Evolutionary conservation across 805 yeast genomes (phyloP).

Genomic region (Saccharomyces paradoxus): DNA sequence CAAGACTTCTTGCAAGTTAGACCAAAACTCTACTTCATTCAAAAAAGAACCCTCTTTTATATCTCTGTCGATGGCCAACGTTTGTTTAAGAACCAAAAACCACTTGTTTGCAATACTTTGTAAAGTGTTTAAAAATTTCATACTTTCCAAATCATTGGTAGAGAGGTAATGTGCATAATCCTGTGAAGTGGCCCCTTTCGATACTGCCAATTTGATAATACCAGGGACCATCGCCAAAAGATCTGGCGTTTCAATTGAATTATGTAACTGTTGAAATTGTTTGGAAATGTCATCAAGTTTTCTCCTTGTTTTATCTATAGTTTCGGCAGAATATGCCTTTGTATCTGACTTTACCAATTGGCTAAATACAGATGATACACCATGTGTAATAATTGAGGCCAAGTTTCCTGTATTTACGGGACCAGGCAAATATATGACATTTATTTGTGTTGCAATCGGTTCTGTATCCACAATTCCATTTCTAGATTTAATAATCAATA

Average conservation of each 20-base stretch:
- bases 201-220: slow-evolving; percentile 35
- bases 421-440: slow-evolving; percentile 31
- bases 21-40: slow-evolving; percentile 77
- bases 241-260: slow-evolving; percentile 61
- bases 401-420: slow-evolving; percentile 38
- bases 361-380: slow-evolving; percentile 65
- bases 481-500: slow-evolving; percentile 38
- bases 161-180: slow-evolving; percentile 28
- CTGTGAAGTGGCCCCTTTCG: slow-evolving; percentile 25
- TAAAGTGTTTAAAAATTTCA: slow-evolving; percentile 54
- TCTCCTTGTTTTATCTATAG: slow-evolving; percentile 43
- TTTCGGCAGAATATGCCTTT: slow-evolving; percentile 19
- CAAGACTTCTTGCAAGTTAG: slow-evolving; percentile 56
- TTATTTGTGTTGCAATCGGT: slow-evolving; percentile 30
- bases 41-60: slow-evolving; percentile 46
- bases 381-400: slow-evolving; percentile 51
- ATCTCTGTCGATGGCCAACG: slow-evolving; percentile 37
- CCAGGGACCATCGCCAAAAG: slow-evolving; percentile 47
- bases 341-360: slow-evolving; percentile 23
- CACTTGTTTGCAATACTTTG: slow-evolving; percentile 66
- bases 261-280: slow-evolving; percentile 60
- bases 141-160: slow-evolving; percentile 38
- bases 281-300: slow-evolving; percentile 60
- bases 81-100: slow-evolving; percentile 54
- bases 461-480: slow-evolving; percentile 26